Conservation (phyloP, 768 basidiomycete genomes). For the Phylloporus sp. region DNA sequence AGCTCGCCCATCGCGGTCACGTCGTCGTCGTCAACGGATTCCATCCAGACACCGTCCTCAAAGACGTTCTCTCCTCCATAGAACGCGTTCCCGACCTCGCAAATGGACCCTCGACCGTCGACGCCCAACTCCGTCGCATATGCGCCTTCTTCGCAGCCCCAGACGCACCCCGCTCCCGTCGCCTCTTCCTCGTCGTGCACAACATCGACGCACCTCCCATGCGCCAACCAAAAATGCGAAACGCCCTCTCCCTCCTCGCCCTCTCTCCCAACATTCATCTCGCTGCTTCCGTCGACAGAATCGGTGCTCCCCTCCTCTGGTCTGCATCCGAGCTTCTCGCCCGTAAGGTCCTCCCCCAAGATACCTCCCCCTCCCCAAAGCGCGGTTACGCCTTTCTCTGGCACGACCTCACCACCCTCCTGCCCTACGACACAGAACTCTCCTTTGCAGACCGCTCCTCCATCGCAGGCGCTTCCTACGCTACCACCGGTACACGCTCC, state of each 20-base stretch:
- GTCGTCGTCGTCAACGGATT: constrained; percentile 78
- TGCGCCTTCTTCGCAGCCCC: constrained; percentile 55
- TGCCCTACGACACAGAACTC: constrained; percentile 75
- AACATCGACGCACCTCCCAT: constrained; percentile 79
- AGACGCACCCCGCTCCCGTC: constrained; percentile 28
- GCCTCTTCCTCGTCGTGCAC: constrained; percentile 79
- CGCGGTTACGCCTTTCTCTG: constrained; percentile 74
- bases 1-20: constrained; percentile 56
- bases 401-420: constrained; percentile 88
- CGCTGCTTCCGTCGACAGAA: constrained; percentile 80
- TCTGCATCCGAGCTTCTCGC: constrained; percentile 59
- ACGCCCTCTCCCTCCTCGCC: constrained; percentile 67
- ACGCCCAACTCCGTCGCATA: constrained; percentile 61
- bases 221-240: constrained; percentile 56
- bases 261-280: constrained; percentile 74
- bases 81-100: constrained; percentile 34
- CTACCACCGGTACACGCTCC: constrained; percentile 26
- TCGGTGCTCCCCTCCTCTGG: constrained; percentile 82
- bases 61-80: constrained; percentile 62
- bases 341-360: constrained; percentile 35
- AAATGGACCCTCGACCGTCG: constrained; percentile 27
- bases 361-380: constrained; percentile 15
- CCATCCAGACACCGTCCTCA: constrained; percentile 60
- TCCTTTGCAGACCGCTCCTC: constrained; percentile 60
- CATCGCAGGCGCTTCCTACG: constrained; percentile 45